phyloP scores from a whole-genome alignment of 345 rosid genomes.

The Camelina hispida region DNA sequence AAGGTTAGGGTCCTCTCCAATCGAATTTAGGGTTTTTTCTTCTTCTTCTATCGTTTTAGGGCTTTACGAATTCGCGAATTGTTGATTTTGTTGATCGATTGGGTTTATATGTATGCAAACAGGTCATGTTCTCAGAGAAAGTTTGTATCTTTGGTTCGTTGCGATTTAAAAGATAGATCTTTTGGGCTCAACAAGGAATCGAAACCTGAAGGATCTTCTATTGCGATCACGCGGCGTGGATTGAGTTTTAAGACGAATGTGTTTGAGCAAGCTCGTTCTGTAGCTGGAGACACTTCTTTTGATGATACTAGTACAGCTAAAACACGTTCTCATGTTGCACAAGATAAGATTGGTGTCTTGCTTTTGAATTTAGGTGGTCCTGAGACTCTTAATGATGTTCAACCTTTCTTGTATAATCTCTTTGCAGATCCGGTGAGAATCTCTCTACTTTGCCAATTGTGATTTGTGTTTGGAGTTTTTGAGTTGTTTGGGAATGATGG shows the following conservation, averaged over 20 bases:
- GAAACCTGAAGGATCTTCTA: conserved; percentile 32
- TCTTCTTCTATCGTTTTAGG: not conserved
- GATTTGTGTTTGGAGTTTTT: not conserved
- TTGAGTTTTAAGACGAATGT: conserved; percentile 48
- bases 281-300: conserved; percentile 48
- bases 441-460: not conserved
- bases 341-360: conserved; percentile 80
- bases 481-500: not conserved
- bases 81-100: conserved; percentile 3
- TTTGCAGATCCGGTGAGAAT: conserved; percentile 92
- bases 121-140: conserved; percentile 40
- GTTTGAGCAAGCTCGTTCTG: conserved; percentile 46
- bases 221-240: conserved; percentile 20
- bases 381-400: conserved; percentile 82
- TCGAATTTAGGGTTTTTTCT: not conserved
- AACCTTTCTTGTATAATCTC: conserved; percentile 82
- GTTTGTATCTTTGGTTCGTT: conserved; percentile 28
- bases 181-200: conserved; percentile 24
- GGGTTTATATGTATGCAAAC: conserved; percentile 16
- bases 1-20: conserved; percentile 30
- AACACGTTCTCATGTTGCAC: conserved; percentile 45
- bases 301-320: conserved; percentile 41
- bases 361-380: conserved; percentile 94
- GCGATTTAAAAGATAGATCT: conserved; percentile 32
- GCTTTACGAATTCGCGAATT: not conserved